Base-by-base conservation (phyloP, 2,329 filamentous ascomycete species). In the Aspergillus puulaauensis region DNA sequence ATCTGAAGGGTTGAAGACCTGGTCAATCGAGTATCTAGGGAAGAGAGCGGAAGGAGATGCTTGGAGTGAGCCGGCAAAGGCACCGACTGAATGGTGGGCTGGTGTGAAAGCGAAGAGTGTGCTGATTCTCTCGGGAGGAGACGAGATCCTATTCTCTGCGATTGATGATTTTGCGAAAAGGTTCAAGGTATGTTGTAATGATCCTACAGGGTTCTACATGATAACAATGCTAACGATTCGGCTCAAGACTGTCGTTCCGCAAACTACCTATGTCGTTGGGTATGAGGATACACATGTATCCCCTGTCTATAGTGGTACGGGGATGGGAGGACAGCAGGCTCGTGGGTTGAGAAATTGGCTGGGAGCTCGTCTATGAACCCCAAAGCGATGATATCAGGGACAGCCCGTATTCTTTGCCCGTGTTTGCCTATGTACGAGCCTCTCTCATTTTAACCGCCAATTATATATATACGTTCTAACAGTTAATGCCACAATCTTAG, bases 11-110 rank as follows among this genome's bases (percentile, higher is more conserved):
- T 71, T 78, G 15, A 63, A 64, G 3, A 67, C 68, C 3, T 86
- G 82, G 82, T 70, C 33, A 17, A 24, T 6, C 6, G 75, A 4
- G 48, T 85, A 82, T 66, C 67, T 84, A 5, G 75, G 70, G 46
- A 64, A 41, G 12, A 35, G 67, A n/a, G 62, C 60, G 35, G 49
- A 52, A 14, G 62, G 64, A 2, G 80, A 83, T 66, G 69, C 71
- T 31, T 87, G 85, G 70, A 83, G 74, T 59, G 79, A 85, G 66
- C 78, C 84, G 0, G 66, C 70, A 8, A 63, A 64, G 6, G 84
- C 82, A 0, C 72, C 77, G 2, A 54, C 70, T 9, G 73, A 75
- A 8, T 86, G 83, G 83, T 87, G 83, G 80, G 67, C 70, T 35
- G 77, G 73, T 15, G 71, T 79, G 1, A 73, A 76, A 9, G 75